Evolutionary conservation across 352 stramenopile genomes (phyloP).

Genomic region (Phytopythium ostracodes): DNA sequence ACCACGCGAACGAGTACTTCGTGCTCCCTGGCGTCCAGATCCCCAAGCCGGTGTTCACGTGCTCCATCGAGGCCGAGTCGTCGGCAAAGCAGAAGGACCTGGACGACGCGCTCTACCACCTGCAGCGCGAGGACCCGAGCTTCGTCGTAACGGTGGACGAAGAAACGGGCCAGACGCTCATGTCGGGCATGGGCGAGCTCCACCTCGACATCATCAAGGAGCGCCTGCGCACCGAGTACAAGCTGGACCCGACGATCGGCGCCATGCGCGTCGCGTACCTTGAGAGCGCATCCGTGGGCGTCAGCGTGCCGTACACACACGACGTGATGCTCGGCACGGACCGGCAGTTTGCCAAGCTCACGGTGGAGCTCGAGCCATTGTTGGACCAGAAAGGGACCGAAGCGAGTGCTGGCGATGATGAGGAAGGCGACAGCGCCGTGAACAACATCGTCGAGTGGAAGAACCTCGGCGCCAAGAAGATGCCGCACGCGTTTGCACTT

Average conservation of each 20-base stretch:
- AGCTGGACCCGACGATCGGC: conserved; percentile 78
- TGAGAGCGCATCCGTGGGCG: conserved; percentile 66
- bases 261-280: conserved; percentile 89
- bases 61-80: conserved; percentile 88
- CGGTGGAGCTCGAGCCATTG: conserved; percentile 42
- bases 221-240: conserved; percentile 87
- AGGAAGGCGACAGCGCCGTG: conserved; percentile 21
- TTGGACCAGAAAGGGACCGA: conserved; percentile 27
- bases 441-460: conserved; percentile 62
- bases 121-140: conserved; percentile 94
- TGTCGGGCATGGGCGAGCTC: conserved; percentile 95
- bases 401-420: conserved; percentile 10
- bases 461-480: conserved; percentile 40
- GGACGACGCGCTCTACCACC: conserved; percentile 67
- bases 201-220: conserved; percentile 94
- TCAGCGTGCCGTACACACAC: conserved; percentile 43
- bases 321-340: conserved; percentile 68
- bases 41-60: conserved; percentile 87
- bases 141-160: conserved; percentile 94
- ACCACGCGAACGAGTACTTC: conserved; percentile 20
- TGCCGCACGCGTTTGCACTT: conserved; percentile 59
- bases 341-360: conserved; percentile 68
- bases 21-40: conserved; percentile 64
- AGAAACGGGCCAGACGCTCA: conserved; percentile 97
- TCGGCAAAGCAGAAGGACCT: conserved; percentile 85